These are phyloP conservation scores for Cyberlindnera mycetangii DNA, from an alignment of 805 yeast species.

Conservation along the genomic window DNA sequence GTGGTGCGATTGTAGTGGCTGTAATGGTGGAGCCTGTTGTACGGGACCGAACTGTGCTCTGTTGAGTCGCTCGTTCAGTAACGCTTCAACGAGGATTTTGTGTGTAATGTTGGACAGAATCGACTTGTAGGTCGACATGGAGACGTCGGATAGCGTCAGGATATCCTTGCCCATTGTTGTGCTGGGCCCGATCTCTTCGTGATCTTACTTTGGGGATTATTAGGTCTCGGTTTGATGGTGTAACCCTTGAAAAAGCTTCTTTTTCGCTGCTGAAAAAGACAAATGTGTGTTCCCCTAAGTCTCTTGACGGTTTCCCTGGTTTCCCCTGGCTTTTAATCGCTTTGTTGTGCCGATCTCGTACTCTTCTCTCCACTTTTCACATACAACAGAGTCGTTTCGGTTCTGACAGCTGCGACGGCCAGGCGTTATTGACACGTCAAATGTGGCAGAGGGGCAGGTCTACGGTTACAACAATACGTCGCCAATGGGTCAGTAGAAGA, in stretches of 20 bases:
- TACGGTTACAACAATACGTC: too few relatives aligned
- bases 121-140: slow-evolving; percentile 7
- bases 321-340: neutral
- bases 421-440: neutral
- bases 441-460: neutral
- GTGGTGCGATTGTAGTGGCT: slow-evolving; percentile 2
- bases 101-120: slow-evolving; percentile 12
- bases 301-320: neutral
- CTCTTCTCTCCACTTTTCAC: neutral
- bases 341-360: neutral
- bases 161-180: neutral
- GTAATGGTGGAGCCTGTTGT: slow-evolving; percentile 13
- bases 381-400: neutral
- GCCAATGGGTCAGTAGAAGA: too few relatives aligned
- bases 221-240: neutral
- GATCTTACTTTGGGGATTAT: neutral
- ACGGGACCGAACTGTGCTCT: slow-evolving; percentile 15
- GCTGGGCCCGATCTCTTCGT: neutral
- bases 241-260: neutral
- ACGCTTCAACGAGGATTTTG: slow-evolving; percentile 14
- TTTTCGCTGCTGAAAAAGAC: neutral
- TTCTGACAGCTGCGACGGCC: neutral
- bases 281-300: neutral
- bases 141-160: slow-evolving; percentile 11
- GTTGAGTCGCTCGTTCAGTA: slow-evolving; percentile 13